Evolutionary conservation across 2,329 filamentous ascomycete genomes (phyloP).

Genomic region (Phaeosphaeriaceae sp.): DNA sequence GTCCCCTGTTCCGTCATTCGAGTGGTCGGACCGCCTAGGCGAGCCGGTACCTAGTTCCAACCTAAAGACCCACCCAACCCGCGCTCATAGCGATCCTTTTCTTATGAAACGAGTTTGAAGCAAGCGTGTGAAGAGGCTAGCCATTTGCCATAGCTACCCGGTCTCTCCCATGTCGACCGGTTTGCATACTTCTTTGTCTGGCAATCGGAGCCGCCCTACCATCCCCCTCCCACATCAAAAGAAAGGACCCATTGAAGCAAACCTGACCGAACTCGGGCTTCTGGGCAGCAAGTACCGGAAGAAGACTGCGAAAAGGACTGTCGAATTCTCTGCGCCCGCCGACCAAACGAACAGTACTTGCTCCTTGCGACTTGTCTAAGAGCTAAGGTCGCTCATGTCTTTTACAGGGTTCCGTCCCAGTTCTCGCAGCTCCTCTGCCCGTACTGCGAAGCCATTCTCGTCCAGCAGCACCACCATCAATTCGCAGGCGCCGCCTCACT

Average conservation of each 20-base stretch:
- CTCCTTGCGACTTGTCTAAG: constrained; percentile 42
- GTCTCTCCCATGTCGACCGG: constrained; percentile 46
- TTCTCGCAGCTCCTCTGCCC: constrained; percentile 42
- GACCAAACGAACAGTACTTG: constrained; percentile 41
- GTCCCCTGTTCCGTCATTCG: constrained; percentile 27
- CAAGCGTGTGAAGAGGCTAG: constrained; percentile 40
- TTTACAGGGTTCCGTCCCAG: constrained; percentile 49
- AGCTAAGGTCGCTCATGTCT: constrained; percentile 50
- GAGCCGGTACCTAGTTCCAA: constrained; percentile 32
- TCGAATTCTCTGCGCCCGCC: constrained; percentile 43
- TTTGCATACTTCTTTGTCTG: constrained; percentile 42
- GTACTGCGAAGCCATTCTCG: constrained; percentile 25
- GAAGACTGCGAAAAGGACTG: constrained; percentile 38
- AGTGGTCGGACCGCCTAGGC: constrained; percentile 30
- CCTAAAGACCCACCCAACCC: constrained; percentile 35
- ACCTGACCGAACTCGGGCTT: constrained; percentile 44
- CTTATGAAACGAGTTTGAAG: constrained; percentile 51
- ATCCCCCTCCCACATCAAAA: constrained; percentile 23
- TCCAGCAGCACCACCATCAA: constrained; percentile 36
- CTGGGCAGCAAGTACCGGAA: constrained; percentile 29
- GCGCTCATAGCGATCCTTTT: constrained; percentile 33
- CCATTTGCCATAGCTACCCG: constrained; percentile 29
- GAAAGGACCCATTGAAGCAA: constrained; percentile 37
- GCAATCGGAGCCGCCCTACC: constrained; percentile 28
- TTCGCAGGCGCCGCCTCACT: constrained; percentile 39